Percentiles rank a stretch among this genome's conserved stretches.
Conservation (phyloP, 768 basidiomycete genomes). For the Naganishia kalamii region DNA sequence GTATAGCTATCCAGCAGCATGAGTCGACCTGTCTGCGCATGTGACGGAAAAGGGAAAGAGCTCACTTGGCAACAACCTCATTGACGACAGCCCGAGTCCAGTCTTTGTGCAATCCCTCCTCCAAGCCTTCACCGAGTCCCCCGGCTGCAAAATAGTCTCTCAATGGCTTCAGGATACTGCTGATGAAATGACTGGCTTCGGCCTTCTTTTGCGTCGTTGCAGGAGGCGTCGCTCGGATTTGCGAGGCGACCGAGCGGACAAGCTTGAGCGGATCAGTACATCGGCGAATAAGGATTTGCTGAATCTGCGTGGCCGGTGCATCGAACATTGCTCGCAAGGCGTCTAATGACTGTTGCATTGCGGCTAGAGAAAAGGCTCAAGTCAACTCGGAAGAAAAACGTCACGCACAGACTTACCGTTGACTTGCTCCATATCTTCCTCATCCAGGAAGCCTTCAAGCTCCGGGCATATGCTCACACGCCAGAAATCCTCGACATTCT, state of each 20-base stretch:
- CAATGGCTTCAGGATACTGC: constrained; percentile 70
- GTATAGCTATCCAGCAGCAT: constrained; percentile 57
- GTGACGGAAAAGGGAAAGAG: background rate
- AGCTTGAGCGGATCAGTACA: constrained; percentile 77
- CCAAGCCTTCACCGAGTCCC: constrained; percentile 60
- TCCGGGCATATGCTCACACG: constrained; percentile 59
- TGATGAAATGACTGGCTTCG: constrained; percentile 81
- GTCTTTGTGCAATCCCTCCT: constrained; percentile 51
- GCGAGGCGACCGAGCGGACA: constrained; percentile 80
- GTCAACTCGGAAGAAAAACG: background rate
- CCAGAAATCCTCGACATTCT: constrained; percentile 60
- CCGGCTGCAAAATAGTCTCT: constrained; percentile 57
- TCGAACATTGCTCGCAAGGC: constrained; percentile 21
- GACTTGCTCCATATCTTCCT: constrained; percentile 12
- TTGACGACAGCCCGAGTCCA: constrained; percentile 59
- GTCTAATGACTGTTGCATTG: constrained; percentile 21
- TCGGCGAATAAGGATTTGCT: constrained; percentile 66
- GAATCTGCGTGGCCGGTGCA: constrained; percentile 51
- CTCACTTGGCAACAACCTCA: constrained; percentile 50
- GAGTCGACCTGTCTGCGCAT: background rate
- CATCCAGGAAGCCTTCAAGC: constrained; percentile 49
- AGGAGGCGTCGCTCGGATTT: constrained; percentile 76
- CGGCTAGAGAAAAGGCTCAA: background rate
- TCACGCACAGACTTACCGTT: constrained; percentile 46
- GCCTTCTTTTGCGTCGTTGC: constrained; percentile 45